These are phyloP conservation scores for Arachis stenosperma DNA, from an alignment of 306 rosid species.

Conservation along the genomic window DNA sequence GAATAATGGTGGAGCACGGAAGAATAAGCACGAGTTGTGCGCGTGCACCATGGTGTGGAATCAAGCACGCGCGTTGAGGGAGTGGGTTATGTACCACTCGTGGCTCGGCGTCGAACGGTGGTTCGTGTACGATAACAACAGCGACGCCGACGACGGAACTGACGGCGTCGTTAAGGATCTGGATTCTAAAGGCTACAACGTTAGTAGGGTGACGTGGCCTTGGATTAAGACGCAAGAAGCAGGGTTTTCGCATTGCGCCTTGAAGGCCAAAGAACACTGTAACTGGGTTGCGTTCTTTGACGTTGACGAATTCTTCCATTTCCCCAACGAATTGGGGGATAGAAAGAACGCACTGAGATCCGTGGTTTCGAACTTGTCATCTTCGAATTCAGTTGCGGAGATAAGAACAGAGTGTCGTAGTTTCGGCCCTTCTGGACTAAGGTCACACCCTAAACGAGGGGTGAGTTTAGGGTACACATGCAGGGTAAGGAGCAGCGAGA, in stretches of 20 bases:
- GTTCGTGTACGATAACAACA: constrained; percentile 85
- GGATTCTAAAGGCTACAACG: constrained; percentile 47
- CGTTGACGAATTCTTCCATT: constrained; percentile 76
- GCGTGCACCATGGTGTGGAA: constrained; percentile 89
- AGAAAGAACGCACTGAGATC: constrained; percentile 48
- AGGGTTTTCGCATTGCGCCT: constrained; percentile 84
- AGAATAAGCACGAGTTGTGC: constrained; percentile 60
- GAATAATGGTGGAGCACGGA: background rate
- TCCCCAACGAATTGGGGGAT: constrained; percentile 28
- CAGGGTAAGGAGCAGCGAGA: constrained; percentile 56
- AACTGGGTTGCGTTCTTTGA: constrained; percentile 90
- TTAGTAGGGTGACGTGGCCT: constrained; percentile 69
- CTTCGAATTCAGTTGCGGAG: constrained; percentile 51
- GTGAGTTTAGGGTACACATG: constrained; percentile 76
- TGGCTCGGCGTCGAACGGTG: constrained; percentile 82
- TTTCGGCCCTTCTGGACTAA: constrained; percentile 83
- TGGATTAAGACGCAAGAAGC: constrained; percentile 91
- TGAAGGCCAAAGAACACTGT: constrained; percentile 71
- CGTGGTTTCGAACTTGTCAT: constrained; percentile 49
- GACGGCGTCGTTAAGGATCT: constrained; percentile 57
- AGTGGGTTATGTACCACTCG: constrained; percentile 81
- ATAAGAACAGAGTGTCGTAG: constrained; percentile 72
- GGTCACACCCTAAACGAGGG: constrained; percentile 56
- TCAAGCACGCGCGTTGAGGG: constrained; percentile 68
- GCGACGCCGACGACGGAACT: constrained; percentile 73